phyloP scores from a whole-genome alignment of 225 moss, liverwort and hornwort species.

The Lunularia cruciata region DNA sequence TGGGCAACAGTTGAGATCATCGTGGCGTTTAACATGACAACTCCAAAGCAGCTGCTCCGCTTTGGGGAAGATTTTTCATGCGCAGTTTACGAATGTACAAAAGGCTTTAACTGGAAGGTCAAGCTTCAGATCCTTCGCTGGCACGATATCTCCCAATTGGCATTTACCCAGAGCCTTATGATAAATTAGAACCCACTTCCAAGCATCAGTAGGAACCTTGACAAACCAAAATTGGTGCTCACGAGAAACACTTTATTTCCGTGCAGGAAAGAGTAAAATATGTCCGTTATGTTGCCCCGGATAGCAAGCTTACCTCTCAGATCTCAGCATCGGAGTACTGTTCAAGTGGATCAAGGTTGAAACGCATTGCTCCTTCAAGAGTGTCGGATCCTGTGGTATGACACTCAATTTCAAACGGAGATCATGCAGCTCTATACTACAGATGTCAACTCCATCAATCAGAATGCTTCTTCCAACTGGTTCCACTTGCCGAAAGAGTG shows the following conservation, averaged over 20 bases:
- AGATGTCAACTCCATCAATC: constrained; percentile 34
- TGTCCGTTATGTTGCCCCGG: too few relatives aligned
- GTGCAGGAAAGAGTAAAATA: too few relatives aligned
- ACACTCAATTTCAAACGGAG: constrained; percentile 38
- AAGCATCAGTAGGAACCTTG: too few relatives aligned
- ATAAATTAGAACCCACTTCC: too few relatives aligned
- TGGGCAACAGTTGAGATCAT: too few relatives aligned
- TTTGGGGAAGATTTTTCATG: too few relatives aligned
- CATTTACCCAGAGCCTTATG: constrained; percentile 41
- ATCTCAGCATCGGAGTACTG: constrained; percentile 51
- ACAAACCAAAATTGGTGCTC: too few relatives aligned
- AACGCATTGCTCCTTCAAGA: constrained; percentile 55
- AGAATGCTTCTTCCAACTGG: constrained; percentile 31
- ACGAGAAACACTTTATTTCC: too few relatives aligned
- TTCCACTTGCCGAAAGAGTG: constrained; percentile 38
- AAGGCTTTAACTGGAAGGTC: constrained; percentile 41
- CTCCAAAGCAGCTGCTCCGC: too few relatives aligned
- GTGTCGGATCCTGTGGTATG: constrained; percentile 43
- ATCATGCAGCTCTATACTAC: constrained; percentile 31
- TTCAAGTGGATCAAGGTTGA: constrained; percentile 67
- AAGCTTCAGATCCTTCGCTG: constrained; percentile 32
- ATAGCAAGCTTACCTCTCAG: constrained; percentile 51
- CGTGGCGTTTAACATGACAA: too few relatives aligned
- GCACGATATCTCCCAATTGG: constrained; percentile 27
- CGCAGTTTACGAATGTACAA: too few relatives aligned